Conservation (phyloP, 2,329 filamentous ascomycete genomes). For the Ploettnerulaceae sp. region DNA sequence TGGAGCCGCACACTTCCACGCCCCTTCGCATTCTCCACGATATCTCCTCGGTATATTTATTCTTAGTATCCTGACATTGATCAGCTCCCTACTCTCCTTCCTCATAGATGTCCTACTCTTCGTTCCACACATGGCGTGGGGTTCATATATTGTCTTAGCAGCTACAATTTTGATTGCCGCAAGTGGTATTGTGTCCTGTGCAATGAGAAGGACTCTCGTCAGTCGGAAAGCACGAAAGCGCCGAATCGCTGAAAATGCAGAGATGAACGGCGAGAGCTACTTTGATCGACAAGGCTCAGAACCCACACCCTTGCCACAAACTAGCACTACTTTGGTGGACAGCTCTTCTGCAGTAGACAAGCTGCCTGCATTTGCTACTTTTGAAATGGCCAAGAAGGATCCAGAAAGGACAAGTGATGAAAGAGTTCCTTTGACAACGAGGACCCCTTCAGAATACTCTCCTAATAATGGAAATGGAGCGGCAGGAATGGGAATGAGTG, state of each 20-base stretch:
- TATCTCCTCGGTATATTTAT: slow-evolving; percentile 85
- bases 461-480: slow-evolving; percentile 35
- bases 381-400: slow-evolving; percentile 51
- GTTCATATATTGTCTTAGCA: slow-evolving; percentile 86
- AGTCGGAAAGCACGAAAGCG: slow-evolving; percentile 90
- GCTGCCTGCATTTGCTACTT: slow-evolving; percentile 56
- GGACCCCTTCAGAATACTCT: slow-evolving; percentile 55
- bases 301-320: slow-evolving; percentile 34
- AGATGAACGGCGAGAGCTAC: slow-evolving; percentile 94
- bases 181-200: slow-evolving; percentile 81
- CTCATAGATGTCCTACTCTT: slow-evolving; percentile 92
- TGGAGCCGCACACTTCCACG: slow-evolving; percentile 76
- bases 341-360: slow-evolving; percentile 49
- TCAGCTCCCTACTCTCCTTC: slow-evolving; percentile 81
- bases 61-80: slow-evolving; percentile 76
- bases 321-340: slow-evolving; percentile 53
- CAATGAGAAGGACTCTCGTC: slow-evolving; percentile 88
- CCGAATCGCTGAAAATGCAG: slow-evolving; percentile 86
- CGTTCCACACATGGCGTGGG: slow-evolving; percentile 89
- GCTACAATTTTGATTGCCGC: slow-evolving; percentile 81
- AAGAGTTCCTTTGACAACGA: slow-evolving; percentile 61
- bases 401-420: slow-evolving; percentile 63
- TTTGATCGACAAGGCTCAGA: slow-evolving; percentile 59
- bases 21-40: slow-evolving; percentile 81
- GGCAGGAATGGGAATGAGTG: slow-evolving; percentile 17